Conservation (phyloP, 1,284 basidiomycete genomes). For the Puccinia hordei region DNA sequence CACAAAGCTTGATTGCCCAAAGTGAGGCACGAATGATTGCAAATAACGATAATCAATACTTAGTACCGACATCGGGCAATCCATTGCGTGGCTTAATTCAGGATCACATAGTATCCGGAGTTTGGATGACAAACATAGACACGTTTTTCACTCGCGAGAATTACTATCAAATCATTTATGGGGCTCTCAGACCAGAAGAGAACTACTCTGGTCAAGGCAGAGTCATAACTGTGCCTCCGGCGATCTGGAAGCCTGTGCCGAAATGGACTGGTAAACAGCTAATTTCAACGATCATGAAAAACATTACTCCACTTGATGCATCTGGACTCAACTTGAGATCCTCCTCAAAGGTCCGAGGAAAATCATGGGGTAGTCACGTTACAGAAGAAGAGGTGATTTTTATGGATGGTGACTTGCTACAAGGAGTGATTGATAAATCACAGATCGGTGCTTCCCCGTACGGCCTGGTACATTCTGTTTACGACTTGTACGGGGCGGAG, state of each 20-base stretch:
- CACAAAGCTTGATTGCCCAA: constrained; percentile 89
- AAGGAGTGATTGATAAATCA: constrained; percentile 93
- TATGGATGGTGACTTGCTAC: constrained; percentile 87
- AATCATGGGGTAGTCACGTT: constrained; percentile 69
- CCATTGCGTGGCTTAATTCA: constrained; percentile 97
- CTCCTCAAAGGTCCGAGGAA: constrained; percentile 80
- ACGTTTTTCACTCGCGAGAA: constrained; percentile 93
- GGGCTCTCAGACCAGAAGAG: constrained; percentile 86
- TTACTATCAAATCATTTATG: constrained; percentile 95
- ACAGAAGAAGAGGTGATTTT: constrained; percentile 85
- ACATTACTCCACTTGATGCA: constrained; percentile 80
- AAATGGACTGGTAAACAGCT: constrained; percentile 99
- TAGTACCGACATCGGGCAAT: constrained; percentile 96
- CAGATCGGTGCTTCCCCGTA: constrained; percentile 95
- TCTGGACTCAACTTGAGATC: constrained; percentile 82
- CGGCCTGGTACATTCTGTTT: constrained; percentile 96
- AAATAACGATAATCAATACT: constrained; percentile 98
- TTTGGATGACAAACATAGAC: constrained; percentile 98
- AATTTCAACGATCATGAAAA: constrained; percentile 86
- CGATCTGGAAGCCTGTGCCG: constrained; percentile 85
- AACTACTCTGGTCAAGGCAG: constrained; percentile 70
- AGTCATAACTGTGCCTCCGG: constrained; percentile 80
- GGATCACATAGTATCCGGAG: constrained; percentile 96
- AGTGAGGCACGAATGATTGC: constrained; percentile 92
- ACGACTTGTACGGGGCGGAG: constrained; percentile 93